These are phyloP conservation scores for Neocallimastix lanati DNA, from an alignment of 192 early-diverging fungal genomes.

Conservation along the genomic window DNA sequence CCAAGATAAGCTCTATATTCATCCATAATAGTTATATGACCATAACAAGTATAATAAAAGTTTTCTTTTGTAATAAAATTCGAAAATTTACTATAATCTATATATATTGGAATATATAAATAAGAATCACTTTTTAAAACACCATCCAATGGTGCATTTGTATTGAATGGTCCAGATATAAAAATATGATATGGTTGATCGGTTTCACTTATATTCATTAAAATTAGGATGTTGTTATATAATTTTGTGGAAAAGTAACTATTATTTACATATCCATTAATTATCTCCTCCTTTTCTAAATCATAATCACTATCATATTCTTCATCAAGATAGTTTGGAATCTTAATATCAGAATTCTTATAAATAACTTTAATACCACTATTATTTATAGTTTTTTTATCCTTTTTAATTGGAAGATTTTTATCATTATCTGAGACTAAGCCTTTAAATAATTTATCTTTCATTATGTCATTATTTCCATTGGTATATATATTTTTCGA, in stretches of 20 bases:
- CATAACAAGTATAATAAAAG: background rate
- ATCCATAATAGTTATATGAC: background rate
- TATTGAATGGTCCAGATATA: background rate
- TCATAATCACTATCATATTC: background rate
- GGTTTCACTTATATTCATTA: background rate
- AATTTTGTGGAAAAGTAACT: background rate
- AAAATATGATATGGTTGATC: background rate
- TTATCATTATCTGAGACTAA: background rate
- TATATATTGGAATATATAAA: background rate
- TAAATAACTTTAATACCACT: background rate
- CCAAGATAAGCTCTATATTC: background rate
- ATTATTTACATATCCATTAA: background rate
- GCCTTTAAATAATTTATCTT: background rate
- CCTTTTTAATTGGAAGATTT: background rate
- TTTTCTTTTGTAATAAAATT: background rate
- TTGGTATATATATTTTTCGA: background rate
- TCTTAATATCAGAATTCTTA: background rate
- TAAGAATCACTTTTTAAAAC: background rate
- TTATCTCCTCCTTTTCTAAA: too few species aligned
- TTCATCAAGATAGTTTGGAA: background rate
- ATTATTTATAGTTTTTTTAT: background rate
- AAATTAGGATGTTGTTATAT: background rate
- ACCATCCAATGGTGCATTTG: background rate
- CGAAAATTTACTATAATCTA: background rate
- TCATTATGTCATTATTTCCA: background rate